Conservation (phyloP, 352 stramenopile species). For the Phytophthora citrophthora region DNA sequence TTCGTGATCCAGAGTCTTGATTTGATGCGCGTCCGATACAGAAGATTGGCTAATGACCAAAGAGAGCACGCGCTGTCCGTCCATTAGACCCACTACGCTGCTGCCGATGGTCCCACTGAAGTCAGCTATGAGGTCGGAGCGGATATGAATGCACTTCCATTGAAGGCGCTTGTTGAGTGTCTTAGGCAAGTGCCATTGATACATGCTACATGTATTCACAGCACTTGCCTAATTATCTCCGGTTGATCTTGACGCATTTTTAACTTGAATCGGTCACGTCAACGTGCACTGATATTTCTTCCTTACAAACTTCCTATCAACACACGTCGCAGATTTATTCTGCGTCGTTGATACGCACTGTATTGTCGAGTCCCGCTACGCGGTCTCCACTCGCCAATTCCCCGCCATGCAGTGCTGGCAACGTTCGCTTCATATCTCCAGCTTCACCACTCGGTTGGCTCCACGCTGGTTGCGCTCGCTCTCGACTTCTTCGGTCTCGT, state of each 20-base stretch:
- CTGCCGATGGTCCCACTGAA: slow-evolving; percentile 17
- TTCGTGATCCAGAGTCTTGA: background rate
- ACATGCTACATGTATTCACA: too few relatives aligned
- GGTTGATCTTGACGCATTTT: slow-evolving; percentile 14
- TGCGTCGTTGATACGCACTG: slow-evolving; percentile 4
- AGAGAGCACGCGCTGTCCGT: background rate
- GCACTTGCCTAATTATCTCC: background rate
- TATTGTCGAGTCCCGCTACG: slow-evolving; percentile 3
- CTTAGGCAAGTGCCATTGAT: too few relatives aligned
- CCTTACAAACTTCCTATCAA: background rate
- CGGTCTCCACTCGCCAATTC: background rate
- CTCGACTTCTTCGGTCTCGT: slow-evolving; percentile 8
- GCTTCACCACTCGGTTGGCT: background rate
- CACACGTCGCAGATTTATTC: slow-evolving; percentile 13
- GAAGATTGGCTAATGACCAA: slow-evolving; percentile 19
- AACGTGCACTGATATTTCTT: background rate
- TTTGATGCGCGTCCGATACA: slow-evolving; percentile 3
- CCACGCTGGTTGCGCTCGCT: slow-evolving; percentile 12
- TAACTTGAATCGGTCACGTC: slow-evolving; percentile 4
- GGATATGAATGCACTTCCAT: background rate
- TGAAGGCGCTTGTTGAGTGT: too few relatives aligned
- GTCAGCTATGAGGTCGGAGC: slow-evolving; percentile 21
- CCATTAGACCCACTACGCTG: background rate
- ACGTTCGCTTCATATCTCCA: slow-evolving; percentile 2
- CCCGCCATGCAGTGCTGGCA: slow-evolving; percentile 9